A percentile compares a stretch with the other conserved stretches of the same genome.
Evolutionary conservation across 768 basidiomycete species (phyloP).

Genomic region (Tephrocybe sp.): DNA sequence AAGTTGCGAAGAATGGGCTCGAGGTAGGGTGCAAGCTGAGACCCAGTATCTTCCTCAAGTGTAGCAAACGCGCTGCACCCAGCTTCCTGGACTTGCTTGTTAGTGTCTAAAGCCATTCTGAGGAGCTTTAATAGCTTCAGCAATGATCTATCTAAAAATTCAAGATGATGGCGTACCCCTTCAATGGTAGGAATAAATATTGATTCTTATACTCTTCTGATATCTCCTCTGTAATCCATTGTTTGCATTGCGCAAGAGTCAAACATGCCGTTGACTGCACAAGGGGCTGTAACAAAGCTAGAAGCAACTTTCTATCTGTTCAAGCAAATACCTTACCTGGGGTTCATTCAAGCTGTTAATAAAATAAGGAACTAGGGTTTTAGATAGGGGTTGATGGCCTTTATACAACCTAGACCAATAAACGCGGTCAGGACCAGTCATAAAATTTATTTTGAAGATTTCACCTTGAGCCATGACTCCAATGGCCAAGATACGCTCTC

Average conservation of each 20-base stretch:
- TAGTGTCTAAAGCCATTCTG: conserved; percentile 95
- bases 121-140: conserved; percentile 63
- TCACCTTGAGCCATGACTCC: conserved; percentile 98
- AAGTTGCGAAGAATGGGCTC: conserved; percentile 94
- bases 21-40: conserved; percentile 87
- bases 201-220: conserved; percentile 85
- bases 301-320: conserved; percentile 7
- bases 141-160: conserved; percentile 1
- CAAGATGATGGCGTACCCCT: conserved; percentile 61
- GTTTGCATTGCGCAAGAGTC: conserved; percentile 98
- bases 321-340: conserved; percentile 56
- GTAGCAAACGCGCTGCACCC: conserved; percentile 99
- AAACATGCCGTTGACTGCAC: conserved; percentile 98
- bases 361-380: conserved; percentile 91
- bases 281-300: conserved; percentile 63
- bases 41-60: conserved; percentile 94
- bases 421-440: conserved; percentile 5
- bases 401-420: conserved; percentile 88
- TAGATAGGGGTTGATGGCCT: conserved; percentile 91
- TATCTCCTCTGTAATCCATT: conserved; percentile 86
- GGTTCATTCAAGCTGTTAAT: conserved; percentile 88
- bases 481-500: conserved; percentile 93
- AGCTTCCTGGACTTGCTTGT: conserved; percentile 99
- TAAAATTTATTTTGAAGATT: conserved; percentile 19
- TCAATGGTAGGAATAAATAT: conserved; percentile 97